These are phyloP conservation scores for Paraleonurus japonicus DNA, from an alignment of 257 asterid genomes.

Conservation along the genomic window DNA sequence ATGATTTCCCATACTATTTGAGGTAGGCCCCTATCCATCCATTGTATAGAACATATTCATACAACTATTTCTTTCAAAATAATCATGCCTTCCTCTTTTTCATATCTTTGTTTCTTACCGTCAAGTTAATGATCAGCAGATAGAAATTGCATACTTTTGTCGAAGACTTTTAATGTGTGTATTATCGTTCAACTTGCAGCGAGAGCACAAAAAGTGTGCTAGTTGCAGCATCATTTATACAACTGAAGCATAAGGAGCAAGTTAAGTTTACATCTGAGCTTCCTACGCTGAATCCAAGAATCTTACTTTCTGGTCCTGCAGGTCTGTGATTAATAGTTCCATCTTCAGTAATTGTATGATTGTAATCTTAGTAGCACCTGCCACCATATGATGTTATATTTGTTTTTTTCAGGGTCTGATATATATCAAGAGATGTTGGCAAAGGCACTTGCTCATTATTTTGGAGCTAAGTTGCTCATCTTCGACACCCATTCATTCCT, in stretches of 20 bases:
- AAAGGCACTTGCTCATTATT: conserved; percentile 81
- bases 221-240: conserved; percentile 81
- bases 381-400: conserved; percentile 8
- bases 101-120: not conserved
- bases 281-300: conserved; percentile 79
- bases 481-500: conserved; percentile 68
- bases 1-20: conserved; percentile 80
- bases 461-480: conserved; percentile 82
- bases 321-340: conserved; percentile 47
- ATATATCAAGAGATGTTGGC: conserved; percentile 92
- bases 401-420: conserved; percentile 67
- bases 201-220: conserved; percentile 83
- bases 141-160: conserved; percentile 7
- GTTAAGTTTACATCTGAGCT: conserved; percentile 70
- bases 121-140: conserved; percentile 17
- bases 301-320: conserved; percentile 92
- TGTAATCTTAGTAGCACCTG: conserved; percentile 22
- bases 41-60: not conserved
- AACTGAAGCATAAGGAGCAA: conserved; percentile 70
- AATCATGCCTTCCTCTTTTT: conserved; percentile 5
- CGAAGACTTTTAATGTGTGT: conserved; percentile 15
- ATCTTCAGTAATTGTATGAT: not conserved
- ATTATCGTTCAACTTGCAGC: conserved; percentile 46
- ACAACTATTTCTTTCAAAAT: not conserved
- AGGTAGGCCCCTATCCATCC: conserved; percentile 47